Base-by-base conservation (phyloP, 2,329 filamentous ascomycete species). In the Xylariaceae sp. region DNA sequence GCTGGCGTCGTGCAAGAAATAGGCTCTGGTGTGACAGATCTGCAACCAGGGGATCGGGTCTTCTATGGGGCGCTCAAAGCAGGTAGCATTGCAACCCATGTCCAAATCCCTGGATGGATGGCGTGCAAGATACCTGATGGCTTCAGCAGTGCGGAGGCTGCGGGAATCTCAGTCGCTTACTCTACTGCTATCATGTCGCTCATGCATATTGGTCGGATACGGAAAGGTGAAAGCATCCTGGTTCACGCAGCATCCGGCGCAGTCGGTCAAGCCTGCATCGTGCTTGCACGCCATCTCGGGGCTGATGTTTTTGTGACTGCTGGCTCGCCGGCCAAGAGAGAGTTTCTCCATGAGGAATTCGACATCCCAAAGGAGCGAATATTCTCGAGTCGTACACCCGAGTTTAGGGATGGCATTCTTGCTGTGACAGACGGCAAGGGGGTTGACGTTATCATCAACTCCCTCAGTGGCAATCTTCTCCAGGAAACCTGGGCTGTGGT, bases 321-420 rank as follows among this genome's bases (percentile, higher is more conserved):
- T 11, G 60, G 65, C 11, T 67, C 62, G 1, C 40, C 59, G 6
- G 56, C 61, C 21, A 74, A 76, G 53, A 59, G 65, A 14, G 58
- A 69, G 1, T 62, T 68, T 6, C 47, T 76, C 16, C 61, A 61
- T 11, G 43, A 58, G 1, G 51, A 29, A 0, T 71, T 67, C 43
- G 60, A 60, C 11, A 64, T 74, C 11, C 61, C 71, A 0, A 28
- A 34, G 31, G 49, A 57, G 3, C 67, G 64, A 19, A 67, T 73
- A 33, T 65, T 70, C 28, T 65, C 56, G 17, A 66, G 54, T 28
- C 61, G 63, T 2, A 59, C 60, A 6, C 37, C 52, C 3, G 51
- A 53, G 2, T 71, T 71, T 39, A 43, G 56, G 6, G 46, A 63
- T 4, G 31, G 23, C n/a, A 53, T 58, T 12, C 31, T 53, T 1